Percentiles rank a stretch among this genome's conserved stretches.
Evolutionary conservation across 2,329 filamentous ascomycete genomes (phyloP).

Genomic region (Fusarium odoratissimum): DNA sequence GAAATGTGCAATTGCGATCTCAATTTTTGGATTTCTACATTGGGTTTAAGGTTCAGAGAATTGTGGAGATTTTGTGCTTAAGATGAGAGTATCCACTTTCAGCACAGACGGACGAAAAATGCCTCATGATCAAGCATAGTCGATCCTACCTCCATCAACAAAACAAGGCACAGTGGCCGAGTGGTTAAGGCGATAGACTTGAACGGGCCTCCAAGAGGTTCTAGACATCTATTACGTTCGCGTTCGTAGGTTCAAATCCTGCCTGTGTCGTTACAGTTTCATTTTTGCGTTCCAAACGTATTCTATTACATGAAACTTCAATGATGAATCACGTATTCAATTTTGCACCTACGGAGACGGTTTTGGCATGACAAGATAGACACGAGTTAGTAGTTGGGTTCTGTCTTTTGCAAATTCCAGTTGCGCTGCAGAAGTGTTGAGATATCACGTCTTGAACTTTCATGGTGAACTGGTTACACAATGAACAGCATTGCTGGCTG

Average conservation of each 20-base stretch:
- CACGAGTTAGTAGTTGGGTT: background rate
- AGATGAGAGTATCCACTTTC: background rate
- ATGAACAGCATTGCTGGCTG: background rate
- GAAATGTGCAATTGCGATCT: background rate
- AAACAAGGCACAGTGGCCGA: conserved; percentile 7
- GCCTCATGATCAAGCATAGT: accelerated
- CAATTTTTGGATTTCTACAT: background rate
- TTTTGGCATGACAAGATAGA: background rate
- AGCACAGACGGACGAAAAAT: background rate
- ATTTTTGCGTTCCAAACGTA: background rate
- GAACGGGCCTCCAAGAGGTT: background rate
- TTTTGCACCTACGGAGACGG: background rate
- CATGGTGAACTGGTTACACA: background rate
- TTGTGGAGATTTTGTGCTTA: background rate
- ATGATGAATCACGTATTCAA: background rate
- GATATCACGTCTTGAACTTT: background rate
- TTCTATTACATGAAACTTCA: background rate
- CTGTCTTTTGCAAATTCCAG: background rate
- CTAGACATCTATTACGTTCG: conserved; percentile 13
- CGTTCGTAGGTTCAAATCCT: conserved; percentile 19
- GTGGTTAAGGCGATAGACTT: conserved; percentile 25
- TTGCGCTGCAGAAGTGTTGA: background rate
- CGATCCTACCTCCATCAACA: accelerated
- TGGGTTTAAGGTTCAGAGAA: background rate
- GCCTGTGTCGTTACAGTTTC: background rate